These are phyloP conservation scores for Penicillium sp. DNA, from an alignment of 2,329 filamentous ascomycete genomes.

Conservation along the genomic window DNA sequence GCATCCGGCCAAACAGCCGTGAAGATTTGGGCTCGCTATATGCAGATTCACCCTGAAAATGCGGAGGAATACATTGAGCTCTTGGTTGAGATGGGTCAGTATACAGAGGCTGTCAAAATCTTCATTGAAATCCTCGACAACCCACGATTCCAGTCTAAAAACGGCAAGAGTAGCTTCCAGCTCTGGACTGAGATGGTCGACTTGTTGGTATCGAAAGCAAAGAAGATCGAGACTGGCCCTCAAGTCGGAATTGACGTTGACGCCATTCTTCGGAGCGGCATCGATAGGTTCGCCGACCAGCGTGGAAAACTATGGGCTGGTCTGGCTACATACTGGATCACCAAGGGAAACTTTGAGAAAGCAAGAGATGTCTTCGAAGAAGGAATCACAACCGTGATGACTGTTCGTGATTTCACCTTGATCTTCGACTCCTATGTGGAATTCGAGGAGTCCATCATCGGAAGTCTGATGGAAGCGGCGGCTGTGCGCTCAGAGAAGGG, in stretches of 20 bases:
- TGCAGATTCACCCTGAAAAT: constrained; percentile 96
- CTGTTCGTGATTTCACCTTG: constrained; percentile 93
- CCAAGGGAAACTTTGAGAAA: constrained; percentile 86
- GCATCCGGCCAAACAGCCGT: constrained; percentile 88
- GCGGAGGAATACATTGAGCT: constrained; percentile 94
- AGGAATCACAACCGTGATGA: constrained; percentile 97
- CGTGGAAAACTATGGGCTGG: constrained; percentile 94
- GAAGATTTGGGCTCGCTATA: constrained; percentile 92
- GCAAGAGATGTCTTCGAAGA: constrained; percentile 95
- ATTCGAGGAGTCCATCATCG: constrained; percentile 95
- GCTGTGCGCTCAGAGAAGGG: constrained; percentile 79
- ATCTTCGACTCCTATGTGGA: constrained; percentile 96
- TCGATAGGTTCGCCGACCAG: constrained; percentile 88
- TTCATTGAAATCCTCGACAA: constrained; percentile 95
- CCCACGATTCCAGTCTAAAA: constrained; percentile 85
- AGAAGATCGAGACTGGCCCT: constrained; percentile 78
- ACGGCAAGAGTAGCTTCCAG: constrained; percentile 93
- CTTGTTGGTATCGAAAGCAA: constrained; percentile 85
- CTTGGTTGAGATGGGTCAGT: constrained; percentile 77
- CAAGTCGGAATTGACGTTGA: constrained; percentile 88
- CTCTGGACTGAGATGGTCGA: constrained; percentile 99
- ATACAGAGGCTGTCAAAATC: constrained; percentile 86
- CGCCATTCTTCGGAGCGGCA: constrained; percentile 88
- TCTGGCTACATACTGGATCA: constrained; percentile 95
- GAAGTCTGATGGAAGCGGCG: constrained; percentile 86